A percentile compares a stretch with the other conserved stretches of the same genome.
Evolutionary conservation across 371 early-diverging fungal species (phyloP).

Genomic region (Polyrhizophydium stewartii): DNA sequence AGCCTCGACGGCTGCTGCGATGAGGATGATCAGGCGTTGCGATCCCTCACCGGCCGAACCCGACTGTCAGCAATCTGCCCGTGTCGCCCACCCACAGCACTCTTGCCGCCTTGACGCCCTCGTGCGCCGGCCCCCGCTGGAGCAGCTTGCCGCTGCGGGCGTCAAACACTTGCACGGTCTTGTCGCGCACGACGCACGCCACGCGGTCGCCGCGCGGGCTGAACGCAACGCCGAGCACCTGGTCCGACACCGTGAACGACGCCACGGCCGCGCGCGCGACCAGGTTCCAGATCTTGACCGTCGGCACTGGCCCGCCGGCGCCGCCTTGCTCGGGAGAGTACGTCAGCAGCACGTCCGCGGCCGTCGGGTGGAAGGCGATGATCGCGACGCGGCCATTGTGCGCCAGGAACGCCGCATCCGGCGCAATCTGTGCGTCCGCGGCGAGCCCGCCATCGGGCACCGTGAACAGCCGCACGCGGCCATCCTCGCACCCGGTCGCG

Average conservation of each 20-base stretch:
- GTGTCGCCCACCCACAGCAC: constrained; percentile 61
- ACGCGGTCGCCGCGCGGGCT: constrained; percentile 60
- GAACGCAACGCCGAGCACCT: constrained; percentile 53
- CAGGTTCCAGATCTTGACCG: constrained; percentile 24
- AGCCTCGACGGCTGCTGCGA: neutral
- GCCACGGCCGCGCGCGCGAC: constrained; percentile 5
- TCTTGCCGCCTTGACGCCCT: constrained; percentile 66
- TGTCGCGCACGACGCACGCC: constrained; percentile 59
- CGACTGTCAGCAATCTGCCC: constrained; percentile 57
- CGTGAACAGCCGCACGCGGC: constrained; percentile 66
- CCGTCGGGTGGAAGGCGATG: constrained; percentile 61
- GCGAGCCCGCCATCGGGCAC: constrained; percentile 58
- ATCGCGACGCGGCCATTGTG: constrained; percentile 53
- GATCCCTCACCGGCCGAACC: constrained; percentile 56
- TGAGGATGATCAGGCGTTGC: neutral
- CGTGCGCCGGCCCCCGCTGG: constrained; percentile 55
- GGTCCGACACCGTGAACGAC: constrained; percentile 19
- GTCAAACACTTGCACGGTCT: constrained; percentile 60
- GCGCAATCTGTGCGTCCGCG: constrained; percentile 14
- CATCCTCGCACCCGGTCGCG: constrained; percentile 66
- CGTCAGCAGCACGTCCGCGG: constrained; percentile 45
- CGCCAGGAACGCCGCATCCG: constrained; percentile 16
- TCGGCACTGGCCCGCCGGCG: too few species aligned
- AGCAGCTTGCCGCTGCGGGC: constrained; percentile 53
- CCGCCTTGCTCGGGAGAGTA: constrained; percentile 24